Conservation (phyloP, 768 basidiomycete genomes). For the Leccinum ochraceum region DNA sequence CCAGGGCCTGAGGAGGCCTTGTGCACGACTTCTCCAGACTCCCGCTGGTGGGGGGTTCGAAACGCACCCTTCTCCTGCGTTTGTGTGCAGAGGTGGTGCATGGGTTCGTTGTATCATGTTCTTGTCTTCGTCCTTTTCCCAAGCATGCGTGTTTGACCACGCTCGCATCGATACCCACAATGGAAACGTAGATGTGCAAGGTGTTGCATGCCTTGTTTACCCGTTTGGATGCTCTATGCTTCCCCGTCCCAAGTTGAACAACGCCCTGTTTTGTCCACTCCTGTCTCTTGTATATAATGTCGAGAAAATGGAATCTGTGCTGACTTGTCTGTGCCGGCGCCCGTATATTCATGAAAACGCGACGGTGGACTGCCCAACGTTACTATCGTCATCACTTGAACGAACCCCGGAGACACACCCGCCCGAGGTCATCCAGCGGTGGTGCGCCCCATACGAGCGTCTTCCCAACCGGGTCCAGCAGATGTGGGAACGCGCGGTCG, state of each 20-base stretch:
- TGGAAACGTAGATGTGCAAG: constrained; percentile 3
- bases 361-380: background rate
- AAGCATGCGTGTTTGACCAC: constrained; percentile 2
- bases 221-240: background rate
- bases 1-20: constrained; percentile 31
- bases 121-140: background rate
- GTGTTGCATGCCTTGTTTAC: background rate
- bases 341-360: background rate
- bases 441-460: constrained; percentile 77
- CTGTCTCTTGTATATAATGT: background rate
- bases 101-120: constrained; percentile 26
- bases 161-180: background rate
- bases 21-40: constrained; percentile 60
- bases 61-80: constrained; percentile 43
- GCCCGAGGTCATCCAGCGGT: constrained; percentile 61
- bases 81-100: constrained; percentile 65
- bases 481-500: constrained; percentile 45
- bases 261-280: too few relatives aligned
- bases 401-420: constrained; percentile 27
- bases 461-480: constrained; percentile 62
- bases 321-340: background rate
- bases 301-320: background rate
- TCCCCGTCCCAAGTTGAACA: too few relatives aligned
- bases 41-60: constrained; percentile 45
- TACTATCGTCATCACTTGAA: constrained; percentile 4